phyloP scores from a whole-genome alignment of 331 rosid species.

The Quercus lobata region DNA sequence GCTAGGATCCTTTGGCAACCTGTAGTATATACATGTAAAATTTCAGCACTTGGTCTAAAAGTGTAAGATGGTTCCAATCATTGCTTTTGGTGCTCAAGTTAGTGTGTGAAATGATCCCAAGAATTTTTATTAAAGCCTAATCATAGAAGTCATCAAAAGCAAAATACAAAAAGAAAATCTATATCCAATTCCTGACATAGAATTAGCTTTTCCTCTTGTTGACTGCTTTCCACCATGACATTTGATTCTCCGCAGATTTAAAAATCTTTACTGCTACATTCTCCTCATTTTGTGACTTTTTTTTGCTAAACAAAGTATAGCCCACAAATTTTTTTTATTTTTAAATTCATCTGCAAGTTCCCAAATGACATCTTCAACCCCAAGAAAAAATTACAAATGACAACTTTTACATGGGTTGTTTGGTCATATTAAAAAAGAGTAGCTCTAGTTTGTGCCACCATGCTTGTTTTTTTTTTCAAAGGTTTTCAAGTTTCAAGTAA shows the following conservation, averaged over 20 bases:
- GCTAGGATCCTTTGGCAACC: slow-evolving; percentile 30
- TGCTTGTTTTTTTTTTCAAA: slow-evolving; percentile 29
- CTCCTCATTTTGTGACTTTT: slow-evolving; percentile 22
- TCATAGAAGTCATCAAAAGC: slow-evolving; percentile 85
- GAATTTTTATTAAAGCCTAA: slow-evolving; percentile 36
- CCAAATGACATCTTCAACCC: not conserved
- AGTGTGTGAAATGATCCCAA: slow-evolving; percentile 75
- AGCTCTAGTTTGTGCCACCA: slow-evolving; percentile 26
- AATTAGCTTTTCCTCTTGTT: slow-evolving; percentile 45
- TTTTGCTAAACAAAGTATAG: slow-evolving; percentile 21
- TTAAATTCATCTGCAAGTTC: not conserved
- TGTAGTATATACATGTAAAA: slow-evolving; percentile 20
- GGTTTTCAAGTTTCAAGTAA: slow-evolving; percentile 41
- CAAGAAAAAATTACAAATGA: not conserved
- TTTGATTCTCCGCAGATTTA: slow-evolving; percentile 34
- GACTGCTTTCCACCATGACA: slow-evolving; percentile 66
- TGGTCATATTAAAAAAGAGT: slow-evolving; percentile 9
- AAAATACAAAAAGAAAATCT: slow-evolving; percentile 28
- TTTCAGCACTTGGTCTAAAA: slow-evolving; percentile 46
- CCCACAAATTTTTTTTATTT: slow-evolving; percentile 10
- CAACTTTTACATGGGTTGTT: slow-evolving; percentile 9
- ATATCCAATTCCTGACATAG: slow-evolving; percentile 54
- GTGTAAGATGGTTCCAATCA: slow-evolving; percentile 66
- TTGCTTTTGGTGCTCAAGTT: slow-evolving; percentile 59
- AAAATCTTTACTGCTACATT: slow-evolving; percentile 8